Percentiles rank a stretch among this genome's conserved stretches.
Conservation (phyloP, 495 filamentous ascomycete species). For the Hypoxylon fuscum region DNA sequence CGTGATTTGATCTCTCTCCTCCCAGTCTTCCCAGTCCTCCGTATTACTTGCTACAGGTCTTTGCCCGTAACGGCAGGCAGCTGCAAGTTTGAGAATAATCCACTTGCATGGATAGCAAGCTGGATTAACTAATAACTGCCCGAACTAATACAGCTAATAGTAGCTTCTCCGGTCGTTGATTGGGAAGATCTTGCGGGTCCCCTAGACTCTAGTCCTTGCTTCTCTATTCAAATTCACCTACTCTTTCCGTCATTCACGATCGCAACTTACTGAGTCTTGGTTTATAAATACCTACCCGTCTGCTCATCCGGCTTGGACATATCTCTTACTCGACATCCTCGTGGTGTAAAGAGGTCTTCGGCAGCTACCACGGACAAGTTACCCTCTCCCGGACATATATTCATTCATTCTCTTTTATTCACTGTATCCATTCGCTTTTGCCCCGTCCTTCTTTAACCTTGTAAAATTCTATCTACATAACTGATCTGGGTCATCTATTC, state of each 20-base stretch:
- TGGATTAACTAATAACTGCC: conserved; percentile 15
- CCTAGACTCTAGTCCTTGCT: conserved; percentile 18
- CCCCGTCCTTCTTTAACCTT: conserved; percentile 9
- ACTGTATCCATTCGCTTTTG: conserved; percentile 21
- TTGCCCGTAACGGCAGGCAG: conserved; percentile 37
- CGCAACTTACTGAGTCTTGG: conserved; percentile 4
- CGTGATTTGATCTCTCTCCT: conserved; percentile 28
- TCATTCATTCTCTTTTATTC: conserved; percentile 21
- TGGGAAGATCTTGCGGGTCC: conserved; percentile 30
- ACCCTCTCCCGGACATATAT: conserved; percentile 19
- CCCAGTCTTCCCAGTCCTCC: too few relatives aligned
- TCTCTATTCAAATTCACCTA: conserved; percentile 25
- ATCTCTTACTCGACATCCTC: conserved; percentile 16
- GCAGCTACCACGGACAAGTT: conserved; percentile 7
- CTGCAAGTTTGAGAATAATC: conserved; percentile 21
- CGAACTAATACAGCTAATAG: conserved; percentile 23
- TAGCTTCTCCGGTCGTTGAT: conserved; percentile 29
- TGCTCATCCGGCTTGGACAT: conserved; percentile 7
- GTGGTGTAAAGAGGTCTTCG: conserved; percentile 23
- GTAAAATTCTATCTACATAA: conserved; percentile 17
- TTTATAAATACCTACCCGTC: conserved; percentile 34
- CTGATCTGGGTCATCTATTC: conserved; percentile 2
- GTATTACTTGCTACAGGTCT: conserved; percentile 19
- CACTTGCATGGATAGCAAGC: conserved; percentile 20
- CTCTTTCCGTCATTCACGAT: conserved; percentile 28